phyloP scores from a whole-genome alignment of 2,329 filamentous ascomycete genomes.

The Trichoderma oligosporum region DNA sequence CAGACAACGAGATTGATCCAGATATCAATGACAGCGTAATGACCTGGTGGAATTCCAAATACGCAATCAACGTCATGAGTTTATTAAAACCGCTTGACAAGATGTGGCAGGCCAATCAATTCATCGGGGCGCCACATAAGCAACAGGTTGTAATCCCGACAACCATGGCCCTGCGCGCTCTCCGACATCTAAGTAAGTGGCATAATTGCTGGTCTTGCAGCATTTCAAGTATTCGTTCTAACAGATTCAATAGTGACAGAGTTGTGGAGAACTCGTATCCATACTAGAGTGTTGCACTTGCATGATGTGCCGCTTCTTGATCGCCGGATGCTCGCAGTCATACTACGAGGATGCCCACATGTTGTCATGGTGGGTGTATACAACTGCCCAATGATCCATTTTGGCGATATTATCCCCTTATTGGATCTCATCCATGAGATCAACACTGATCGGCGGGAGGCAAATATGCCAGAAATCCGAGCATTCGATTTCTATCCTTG shows the following conservation, averaged over 20 bases:
- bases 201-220: neutral
- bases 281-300: conserved; percentile 30
- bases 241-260: conserved; percentile 25
- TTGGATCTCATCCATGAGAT: conserved; percentile 37
- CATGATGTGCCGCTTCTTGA: conserved; percentile 33
- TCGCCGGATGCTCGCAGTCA: conserved; percentile 33
- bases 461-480: conserved; percentile 22
- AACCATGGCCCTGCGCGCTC: conserved; percentile 16
- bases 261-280: conserved; percentile 22
- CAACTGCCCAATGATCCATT: conserved; percentile 36
- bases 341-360: conserved; percentile 32
- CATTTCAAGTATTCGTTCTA: neutral
- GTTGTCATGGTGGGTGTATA: conserved; percentile 37
- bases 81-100: neutral
- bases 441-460: conserved; percentile 27
- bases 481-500: conserved; percentile 35
- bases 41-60: neutral
- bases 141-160: conserved; percentile 16
- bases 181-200: conserved; percentile 28
- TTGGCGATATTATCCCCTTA: conserved; percentile 35
- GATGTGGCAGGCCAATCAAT: conserved; percentile 23
- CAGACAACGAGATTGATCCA: neutral
- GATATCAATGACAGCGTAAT: neutral
- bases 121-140: conserved; percentile 6
- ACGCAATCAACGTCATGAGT: conserved; percentile 6